Evolutionary conservation across 306 rosid species (phyloP).

Genomic region (Fagus crenata): DNA sequence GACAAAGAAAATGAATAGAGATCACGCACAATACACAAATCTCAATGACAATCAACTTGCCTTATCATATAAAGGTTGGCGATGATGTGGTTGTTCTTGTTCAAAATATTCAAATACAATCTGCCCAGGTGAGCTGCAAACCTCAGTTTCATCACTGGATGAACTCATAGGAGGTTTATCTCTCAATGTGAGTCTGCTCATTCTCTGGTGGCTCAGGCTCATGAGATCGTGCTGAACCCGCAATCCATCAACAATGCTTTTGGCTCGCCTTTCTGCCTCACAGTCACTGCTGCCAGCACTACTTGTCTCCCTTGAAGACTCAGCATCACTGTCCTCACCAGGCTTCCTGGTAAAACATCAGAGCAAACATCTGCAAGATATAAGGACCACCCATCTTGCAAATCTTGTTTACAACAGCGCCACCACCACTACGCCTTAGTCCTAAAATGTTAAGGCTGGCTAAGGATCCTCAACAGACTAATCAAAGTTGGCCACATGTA

Average conservation of each 20-base stretch:
- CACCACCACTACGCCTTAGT: too few species aligned
- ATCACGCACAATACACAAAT: not conserved
- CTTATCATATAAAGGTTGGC: conserved; percentile 53
- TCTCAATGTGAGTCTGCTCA: conserved; percentile 39
- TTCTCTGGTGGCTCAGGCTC: conserved; percentile 27
- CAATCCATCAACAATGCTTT: conserved; percentile 30
- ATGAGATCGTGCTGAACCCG: conserved; percentile 27
- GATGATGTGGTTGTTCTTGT: conserved; percentile 46
- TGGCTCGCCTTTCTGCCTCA: conserved; percentile 41
- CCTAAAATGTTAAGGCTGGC: too few species aligned
- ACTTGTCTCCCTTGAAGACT: conserved; percentile 47
- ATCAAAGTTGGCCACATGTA: too few species aligned
- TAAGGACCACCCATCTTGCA: not conserved
- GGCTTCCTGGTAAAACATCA: conserved; percentile 37
- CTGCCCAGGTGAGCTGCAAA: conserved; percentile 31
- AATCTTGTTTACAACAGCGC: not conserved
- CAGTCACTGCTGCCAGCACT: conserved; percentile 49
- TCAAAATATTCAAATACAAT: conserved; percentile 52
- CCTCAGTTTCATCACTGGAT: conserved; percentile 48
- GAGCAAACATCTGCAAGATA: conserved; percentile 13
- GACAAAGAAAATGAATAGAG: not conserved
- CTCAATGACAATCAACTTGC: conserved; percentile 33
- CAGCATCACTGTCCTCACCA: conserved; percentile 44
- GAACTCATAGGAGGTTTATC: conserved; percentile 35
- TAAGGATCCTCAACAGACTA: too few species aligned